Evolutionary conservation across 352 stramenopile species (phyloP), one percentile per base, ranked within the genome.

Genomic region (Ochromonadaceae sp.): DNA sequence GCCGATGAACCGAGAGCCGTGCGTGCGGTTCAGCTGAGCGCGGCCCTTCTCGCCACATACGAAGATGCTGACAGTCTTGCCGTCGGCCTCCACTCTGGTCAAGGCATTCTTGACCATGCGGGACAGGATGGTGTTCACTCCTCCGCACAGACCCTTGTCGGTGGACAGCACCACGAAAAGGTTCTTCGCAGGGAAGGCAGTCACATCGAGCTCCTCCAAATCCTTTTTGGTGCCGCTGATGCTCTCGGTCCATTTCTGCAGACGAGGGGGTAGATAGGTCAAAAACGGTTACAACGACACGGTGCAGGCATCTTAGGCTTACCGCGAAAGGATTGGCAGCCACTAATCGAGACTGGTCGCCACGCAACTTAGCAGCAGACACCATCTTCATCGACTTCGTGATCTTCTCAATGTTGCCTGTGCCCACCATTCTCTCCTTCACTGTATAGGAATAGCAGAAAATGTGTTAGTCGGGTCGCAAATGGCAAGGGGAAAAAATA

Each of bases 311-410:
- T n/a, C n/a, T n/a, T n/a, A n/a, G 38, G 20, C 47, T 56, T 35
- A 56, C 71, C 40, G 76, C 75, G 69, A 95, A 95, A 31, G 87
- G 82, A 22, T 83, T 77, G 32, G 81, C 87, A 10, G 75, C 76
- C 48, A 73, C 78, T 66, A 95, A 80, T 52, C 84, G 79, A 63
- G 86, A 81, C 71, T 98, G 89, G 62, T 96, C 92, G 65, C 92
- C 92, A 74, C 93, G 91, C 70, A 98, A 89, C 82, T 98, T 99
- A 65, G 92, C 90, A 44, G 93, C 92, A 63, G 91, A 97, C 75
- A 99, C 93, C 92, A 98, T 98, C 79, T 99, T 99, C 92, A 99
- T 99, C 57, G 92, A 98, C 77, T 92, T 92, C 50, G 93, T 99
- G 80, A 99, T 98, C 83, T 99, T 99, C 70, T 87, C 82, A 66